Evolutionary conservation across 768 basidiomycete genomes (phyloP).

Genomic region (Psilocybe cyanescens): DNA sequence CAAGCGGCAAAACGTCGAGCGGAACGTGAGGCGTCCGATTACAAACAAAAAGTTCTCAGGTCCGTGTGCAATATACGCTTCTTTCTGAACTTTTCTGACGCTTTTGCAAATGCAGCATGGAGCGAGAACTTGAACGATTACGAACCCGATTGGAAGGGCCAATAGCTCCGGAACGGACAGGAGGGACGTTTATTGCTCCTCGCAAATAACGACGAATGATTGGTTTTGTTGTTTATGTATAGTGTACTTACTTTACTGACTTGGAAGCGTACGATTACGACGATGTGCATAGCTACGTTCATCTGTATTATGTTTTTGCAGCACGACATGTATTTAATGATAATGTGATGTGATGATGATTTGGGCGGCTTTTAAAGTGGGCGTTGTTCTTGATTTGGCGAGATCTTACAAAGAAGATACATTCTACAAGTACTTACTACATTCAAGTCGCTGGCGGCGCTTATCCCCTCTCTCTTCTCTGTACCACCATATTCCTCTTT

Average conservation of each 20-base stretch:
- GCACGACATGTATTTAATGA: conserved; percentile 6
- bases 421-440: too few species aligned
- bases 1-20: conserved; percentile 75
- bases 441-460: conserved; percentile 33
- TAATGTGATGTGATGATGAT: neutral
- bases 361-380: neutral
- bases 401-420: conserved; percentile 5
- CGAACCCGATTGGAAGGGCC: conserved; percentile 28
- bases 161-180: conserved; percentile 17
- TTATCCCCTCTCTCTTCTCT: conserved; percentile 24
- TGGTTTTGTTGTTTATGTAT: conserved; percentile 2
- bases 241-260: conserved; percentile 12
- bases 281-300: conserved; percentile 1
- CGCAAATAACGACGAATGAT: conserved; percentile 12
- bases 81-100: neutral
- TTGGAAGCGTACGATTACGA: neutral
- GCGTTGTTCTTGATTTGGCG: conserved; percentile 11
- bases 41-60: conserved; percentile 72
- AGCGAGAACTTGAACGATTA: conserved; percentile 30
- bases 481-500: conserved; percentile 18
- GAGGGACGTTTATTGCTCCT: conserved; percentile 6
- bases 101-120: conserved; percentile 21
- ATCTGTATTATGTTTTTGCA: conserved; percentile 6
- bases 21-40: conserved; percentile 76
- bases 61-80: conserved; percentile 34